Percentiles rank a stretch among this genome's conserved stretches.
phyloP scores from a whole-genome alignment of 352 stramenopile genomes.

The Phytophthora sp. region DNA sequence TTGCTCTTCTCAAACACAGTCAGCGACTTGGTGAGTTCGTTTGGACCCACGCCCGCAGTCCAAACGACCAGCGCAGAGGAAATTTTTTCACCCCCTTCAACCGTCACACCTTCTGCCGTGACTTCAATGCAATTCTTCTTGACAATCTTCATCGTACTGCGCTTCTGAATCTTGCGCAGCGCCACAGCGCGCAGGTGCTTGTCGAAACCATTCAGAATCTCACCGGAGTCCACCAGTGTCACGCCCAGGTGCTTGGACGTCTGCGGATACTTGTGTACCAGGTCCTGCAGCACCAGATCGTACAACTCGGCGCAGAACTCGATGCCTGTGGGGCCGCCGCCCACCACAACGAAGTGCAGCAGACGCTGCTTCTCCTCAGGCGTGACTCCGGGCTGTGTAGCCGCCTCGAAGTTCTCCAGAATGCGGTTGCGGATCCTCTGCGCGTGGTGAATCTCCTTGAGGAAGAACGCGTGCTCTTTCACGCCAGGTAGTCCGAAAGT shows the following conservation, averaged over 20 bases:
- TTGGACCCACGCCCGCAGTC: slow-evolving; percentile 79
- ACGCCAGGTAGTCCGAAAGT: slow-evolving; percentile 94
- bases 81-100: slow-evolving; percentile 66
- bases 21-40: slow-evolving; percentile 81
- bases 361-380: slow-evolving; percentile 90
- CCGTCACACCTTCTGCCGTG: slow-evolving; percentile 60
- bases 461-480: slow-evolving; percentile 94
- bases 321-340: slow-evolving; percentile 94
- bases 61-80: slow-evolving; percentile 74
- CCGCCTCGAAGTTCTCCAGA: slow-evolving; percentile 94
- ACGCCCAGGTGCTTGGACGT: slow-evolving; percentile 75
- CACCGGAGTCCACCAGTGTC: slow-evolving; percentile 71
- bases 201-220: slow-evolving; percentile 82
- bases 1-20: slow-evolving; percentile 79
- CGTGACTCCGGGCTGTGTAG: slow-evolving; percentile 86
- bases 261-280: slow-evolving; percentile 82
- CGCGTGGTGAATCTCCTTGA: slow-evolving; percentile 97
- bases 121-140: slow-evolving; percentile 84
- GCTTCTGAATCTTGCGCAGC: slow-evolving; percentile 79
- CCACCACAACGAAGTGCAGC: slow-evolving; percentile 98
- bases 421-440: slow-evolving; percentile 83
- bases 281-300: slow-evolving; percentile 93
- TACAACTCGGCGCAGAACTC: slow-evolving; percentile 97
- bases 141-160: slow-evolving; percentile 81
- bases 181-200: slow-evolving; percentile 69